Percentiles rank a stretch among this genome's conserved stretches.
Conservation (phyloP, 2,329 filamentous ascomycete genomes). For the Xylaria sp. region DNA sequence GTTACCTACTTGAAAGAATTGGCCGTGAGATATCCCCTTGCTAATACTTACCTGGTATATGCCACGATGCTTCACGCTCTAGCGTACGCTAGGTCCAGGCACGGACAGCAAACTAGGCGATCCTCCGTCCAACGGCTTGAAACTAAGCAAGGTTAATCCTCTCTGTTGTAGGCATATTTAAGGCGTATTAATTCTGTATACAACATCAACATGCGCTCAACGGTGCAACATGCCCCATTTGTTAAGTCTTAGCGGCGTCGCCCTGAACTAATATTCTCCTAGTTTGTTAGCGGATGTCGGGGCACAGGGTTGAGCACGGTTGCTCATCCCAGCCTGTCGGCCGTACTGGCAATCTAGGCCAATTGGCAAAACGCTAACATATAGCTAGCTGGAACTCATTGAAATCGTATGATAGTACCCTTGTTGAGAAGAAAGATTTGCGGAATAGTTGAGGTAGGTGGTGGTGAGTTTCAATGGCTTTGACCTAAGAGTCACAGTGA, state of each 20-base stretch:
- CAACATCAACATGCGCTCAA: too few species aligned
- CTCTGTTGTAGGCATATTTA: neutral
- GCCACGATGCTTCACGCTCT: neutral
- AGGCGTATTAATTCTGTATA: too few species aligned
- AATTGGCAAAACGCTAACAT: neutral
- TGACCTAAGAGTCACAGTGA: neutral
- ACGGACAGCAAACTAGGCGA: neutral
- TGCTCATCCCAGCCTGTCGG: too few species aligned
- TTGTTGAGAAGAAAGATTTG: neutral
- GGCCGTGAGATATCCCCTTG: neutral
- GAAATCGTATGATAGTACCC: slow-evolving; percentile 25
- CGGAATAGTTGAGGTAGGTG: neutral
- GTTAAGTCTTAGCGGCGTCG: too few species aligned
- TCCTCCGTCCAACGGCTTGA: slow-evolving; percentile 2
- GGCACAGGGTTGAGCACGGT: too few species aligned
- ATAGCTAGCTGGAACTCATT: neutral
- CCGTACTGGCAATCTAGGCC: neutral
- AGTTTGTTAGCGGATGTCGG: too few species aligned
- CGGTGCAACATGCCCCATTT: too few species aligned
- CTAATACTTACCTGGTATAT: neutral
- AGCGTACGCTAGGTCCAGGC: neutral
- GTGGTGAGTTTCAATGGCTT: neutral
- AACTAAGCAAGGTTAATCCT: neutral
- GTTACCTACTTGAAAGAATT: neutral
- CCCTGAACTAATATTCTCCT: too few species aligned